These are phyloP conservation scores for Puccinia hordei DNA, from an alignment of 1,284 basidiomycete genomes.

Conservation along the genomic window DNA sequence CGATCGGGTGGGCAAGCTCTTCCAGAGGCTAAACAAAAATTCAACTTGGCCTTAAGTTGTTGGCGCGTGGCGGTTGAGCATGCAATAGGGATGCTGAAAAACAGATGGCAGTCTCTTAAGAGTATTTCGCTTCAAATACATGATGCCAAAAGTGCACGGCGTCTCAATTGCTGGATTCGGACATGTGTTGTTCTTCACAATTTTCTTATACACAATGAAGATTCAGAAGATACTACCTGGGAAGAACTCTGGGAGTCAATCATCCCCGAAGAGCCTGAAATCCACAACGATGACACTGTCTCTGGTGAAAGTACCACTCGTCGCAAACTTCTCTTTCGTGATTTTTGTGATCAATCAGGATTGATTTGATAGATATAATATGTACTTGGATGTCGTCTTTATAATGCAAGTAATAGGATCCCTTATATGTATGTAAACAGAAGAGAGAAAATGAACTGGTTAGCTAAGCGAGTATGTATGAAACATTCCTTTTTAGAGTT, in stretches of 20 bases:
- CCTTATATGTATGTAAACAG: too few relatives aligned
- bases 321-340: neutral
- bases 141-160: too few relatives aligned
- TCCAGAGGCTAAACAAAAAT: neutral
- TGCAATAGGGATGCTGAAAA: conserved; percentile 32
- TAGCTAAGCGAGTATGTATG: too few relatives aligned
- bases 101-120: conserved; percentile 15
- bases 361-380: neutral
- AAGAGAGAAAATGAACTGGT: too few relatives aligned
- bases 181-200: conserved; percentile 7
- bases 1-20: neutral
- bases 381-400: too few relatives aligned
- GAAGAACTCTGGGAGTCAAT: too few relatives aligned
- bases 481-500: too few relatives aligned
- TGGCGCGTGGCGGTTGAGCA: conserved; percentile 15
- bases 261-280: neutral
- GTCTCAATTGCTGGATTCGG: neutral
- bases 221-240: neutral
- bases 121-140: neutral
- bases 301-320: neutral
- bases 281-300: neutral
- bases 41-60: conserved; percentile 2
- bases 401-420: too few relatives aligned
- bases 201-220: neutral
- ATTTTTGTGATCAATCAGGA: too few relatives aligned